Evolutionary conservation across 768 basidiomycete genomes (phyloP), one percentile per base, ranked within the genome.

Genomic region (Epithele typhae): DNA sequence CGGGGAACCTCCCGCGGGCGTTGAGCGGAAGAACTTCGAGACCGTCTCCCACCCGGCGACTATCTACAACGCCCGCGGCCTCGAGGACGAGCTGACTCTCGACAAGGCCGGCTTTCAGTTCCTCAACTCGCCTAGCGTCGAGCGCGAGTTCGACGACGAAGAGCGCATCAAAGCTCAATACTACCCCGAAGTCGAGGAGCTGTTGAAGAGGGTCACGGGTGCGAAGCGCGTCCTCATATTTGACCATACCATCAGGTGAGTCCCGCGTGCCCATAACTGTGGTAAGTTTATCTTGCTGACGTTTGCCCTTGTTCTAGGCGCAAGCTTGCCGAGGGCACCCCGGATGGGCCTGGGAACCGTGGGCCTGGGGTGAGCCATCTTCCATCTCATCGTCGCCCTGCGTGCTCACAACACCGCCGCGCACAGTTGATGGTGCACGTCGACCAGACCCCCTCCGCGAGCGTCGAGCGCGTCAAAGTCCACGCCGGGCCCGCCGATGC

Each of bases 31-130:
- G 36, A 72, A 72, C 49, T 24, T 70, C 21, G 60, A 60, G 17
- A 22, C 43, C 4, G 64, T 65, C 24, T 43, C 55, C 23, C 50
- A 59, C 39, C 52, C 57, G 17, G 54, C 54, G 15, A 45, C 59
- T 25, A 46, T 67, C 23, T 60, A 61, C 47, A 64, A 67, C 43
- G 58, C 60, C 10, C 66, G 66, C 23, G 64, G 62, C 0, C 53
- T 58, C 43, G 61, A 65, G 49, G 40, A 55, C 42, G 53, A 49
- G 12, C 60, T 63, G 43, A 49, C 48, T 1, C 61, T 71, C 33
- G 73, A 75, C 43, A 57, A 58, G 40, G 65, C 67, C n/a, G 75
- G 76, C n/a, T 77, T 77, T 58, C 55, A 69, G 52, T 69, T 69
- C 52, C 40, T 65, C 22, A 58, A 62, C 25, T 43, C 60, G 22